Evolutionary conservation across 2,329 filamentous ascomycete genomes (phyloP), one percentile per base, ranked within the genome.

Genomic region (Hypoxylon sp.): DNA sequence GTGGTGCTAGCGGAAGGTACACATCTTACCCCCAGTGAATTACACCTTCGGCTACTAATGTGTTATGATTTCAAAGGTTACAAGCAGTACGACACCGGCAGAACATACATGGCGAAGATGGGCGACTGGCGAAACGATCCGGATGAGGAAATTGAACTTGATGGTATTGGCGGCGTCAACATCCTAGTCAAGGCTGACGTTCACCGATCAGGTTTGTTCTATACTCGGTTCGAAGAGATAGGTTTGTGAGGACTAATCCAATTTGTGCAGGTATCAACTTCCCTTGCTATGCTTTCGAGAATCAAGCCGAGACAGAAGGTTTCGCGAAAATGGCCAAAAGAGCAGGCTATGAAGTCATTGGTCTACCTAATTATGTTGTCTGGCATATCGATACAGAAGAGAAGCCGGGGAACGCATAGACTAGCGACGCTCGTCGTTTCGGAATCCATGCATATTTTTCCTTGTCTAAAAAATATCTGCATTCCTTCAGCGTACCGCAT

Each of bases 321-420:
- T 99, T 99, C 78, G 96, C 96, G 40, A 97, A 97, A 81, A 99
- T 99, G 96, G 96, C 96, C 66, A 98, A 97, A 84, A 88, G 94
- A 71, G 96, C 96, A 17, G 96, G 96, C 49, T 98, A 98, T 79
- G 88, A 93, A 77, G 96, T 99, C 27, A 89, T 94, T 74, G 96
- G 96, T 50, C 85, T 99, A 62, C 96, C 95, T 46, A 99, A 99
- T 81, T 99, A 99, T 79, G 91, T 99, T 56, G 95, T 99, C 66
- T 99, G 96, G 96, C 96, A 99, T 79, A 93, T 97, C 76, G 96
- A 99, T 80, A 99, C 96, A 2, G 90, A 95, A 63, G 96, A 99
- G 85, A 97, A 98, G 86, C 88, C 90, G 35, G 94, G 94, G 35
- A 98, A 98, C 79, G 78, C 82, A 74, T 88, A 82, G 76, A 68